Conservation (phyloP, 2,329 filamentous ascomycete species). For the Monosporascus ibericus region DNA sequence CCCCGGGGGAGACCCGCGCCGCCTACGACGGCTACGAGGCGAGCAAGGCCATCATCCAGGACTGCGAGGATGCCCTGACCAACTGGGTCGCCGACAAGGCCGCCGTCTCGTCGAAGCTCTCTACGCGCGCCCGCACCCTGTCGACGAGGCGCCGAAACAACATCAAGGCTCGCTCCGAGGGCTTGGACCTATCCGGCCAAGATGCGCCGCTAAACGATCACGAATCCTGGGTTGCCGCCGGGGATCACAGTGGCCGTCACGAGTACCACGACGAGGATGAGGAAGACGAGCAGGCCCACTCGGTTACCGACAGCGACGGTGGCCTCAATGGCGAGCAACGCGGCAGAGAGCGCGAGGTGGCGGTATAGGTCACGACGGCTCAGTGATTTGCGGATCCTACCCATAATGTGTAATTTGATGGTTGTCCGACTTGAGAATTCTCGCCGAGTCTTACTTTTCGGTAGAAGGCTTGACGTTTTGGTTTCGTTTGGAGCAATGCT, state of each 20-base stretch:
- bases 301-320: conserved; percentile 45
- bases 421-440: not conserved
- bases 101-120: conserved; percentile 80
- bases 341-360: conserved; percentile 19
- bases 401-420: conserved; percentile 24
- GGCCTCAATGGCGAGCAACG: conserved; percentile 49
- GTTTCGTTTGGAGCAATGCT: conserved; percentile 1
- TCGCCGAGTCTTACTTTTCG: too few species aligned
- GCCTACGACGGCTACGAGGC: conserved; percentile 98
- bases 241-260: conserved; percentile 48
- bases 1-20: conserved; percentile 89
- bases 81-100: conserved; percentile 95
- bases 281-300: conserved; percentile 54
- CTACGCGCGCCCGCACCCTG: conserved; percentile 77
- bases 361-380: conserved; percentile 1
- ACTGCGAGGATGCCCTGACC: conserved; percentile 94
- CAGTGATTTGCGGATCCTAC: not conserved
- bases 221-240: conserved; percentile 79
- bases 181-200: conserved; percentile 76
- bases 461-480: not conserved
- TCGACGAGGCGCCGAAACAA: conserved; percentile 77
- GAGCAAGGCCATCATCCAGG: conserved; percentile 97
- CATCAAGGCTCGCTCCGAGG: conserved; percentile 59
- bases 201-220: conserved; percentile 72
- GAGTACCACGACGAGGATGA: conserved; percentile 59